Evolutionary conservation across 2,329 filamentous ascomycete genomes (phyloP).

Genomic region (Aspergillus fumigatiaffinis): DNA sequence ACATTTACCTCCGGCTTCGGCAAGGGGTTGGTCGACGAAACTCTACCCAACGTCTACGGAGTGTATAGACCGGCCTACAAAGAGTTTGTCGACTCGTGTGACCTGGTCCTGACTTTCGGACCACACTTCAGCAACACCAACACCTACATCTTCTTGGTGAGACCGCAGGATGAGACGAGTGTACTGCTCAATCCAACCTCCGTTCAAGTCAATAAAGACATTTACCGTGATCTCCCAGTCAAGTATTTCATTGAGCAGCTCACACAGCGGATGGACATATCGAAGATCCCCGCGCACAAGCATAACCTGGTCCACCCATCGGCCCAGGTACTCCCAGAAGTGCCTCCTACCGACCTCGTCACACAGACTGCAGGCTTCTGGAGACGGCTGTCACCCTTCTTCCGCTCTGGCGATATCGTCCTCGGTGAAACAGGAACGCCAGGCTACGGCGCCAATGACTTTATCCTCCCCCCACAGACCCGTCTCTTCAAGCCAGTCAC

Average conservation of each 20-base stretch:
- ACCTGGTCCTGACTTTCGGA: slow-evolving; percentile 43
- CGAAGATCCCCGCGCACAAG: slow-evolving; percentile 44
- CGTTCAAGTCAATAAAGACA: slow-evolving; percentile 70
- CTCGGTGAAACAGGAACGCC: slow-evolving; percentile 58
- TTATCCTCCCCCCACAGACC: slow-evolving; percentile 48
- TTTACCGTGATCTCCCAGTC: slow-evolving; percentile 75
- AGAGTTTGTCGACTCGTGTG: slow-evolving; percentile 34
- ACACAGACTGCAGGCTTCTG: slow-evolving; percentile 52
- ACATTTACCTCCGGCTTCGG: slow-evolving; percentile 46
- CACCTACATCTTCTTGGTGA: slow-evolving; percentile 71
- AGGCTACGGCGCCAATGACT: slow-evolving; percentile 51
- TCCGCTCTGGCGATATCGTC: slow-evolving; percentile 53
- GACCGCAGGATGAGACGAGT: slow-evolving; percentile 69
- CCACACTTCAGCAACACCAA: slow-evolving; percentile 43
- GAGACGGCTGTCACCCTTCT: slow-evolving; percentile 44
- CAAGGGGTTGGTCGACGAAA: slow-evolving; percentile 49
- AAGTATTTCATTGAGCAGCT: slow-evolving; percentile 72
- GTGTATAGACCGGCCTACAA: slow-evolving; percentile 34
- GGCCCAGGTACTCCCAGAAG: slow-evolving; percentile 44
- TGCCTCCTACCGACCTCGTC: slow-evolving; percentile 26
- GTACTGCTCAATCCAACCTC: slow-evolving; percentile 77
- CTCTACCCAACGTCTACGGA: slow-evolving; percentile 45
- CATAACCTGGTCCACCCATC: slow-evolving; percentile 10
- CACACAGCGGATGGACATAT: slow-evolving; percentile 56
- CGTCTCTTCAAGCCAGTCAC: slow-evolving; percentile 51